A percentile compares a stretch with the other conserved stretches of the same genome.
These are phyloP conservation scores for Phialophora tarda DNA, from an alignment of 2,329 filamentous ascomycete species.

Conservation along the genomic window DNA sequence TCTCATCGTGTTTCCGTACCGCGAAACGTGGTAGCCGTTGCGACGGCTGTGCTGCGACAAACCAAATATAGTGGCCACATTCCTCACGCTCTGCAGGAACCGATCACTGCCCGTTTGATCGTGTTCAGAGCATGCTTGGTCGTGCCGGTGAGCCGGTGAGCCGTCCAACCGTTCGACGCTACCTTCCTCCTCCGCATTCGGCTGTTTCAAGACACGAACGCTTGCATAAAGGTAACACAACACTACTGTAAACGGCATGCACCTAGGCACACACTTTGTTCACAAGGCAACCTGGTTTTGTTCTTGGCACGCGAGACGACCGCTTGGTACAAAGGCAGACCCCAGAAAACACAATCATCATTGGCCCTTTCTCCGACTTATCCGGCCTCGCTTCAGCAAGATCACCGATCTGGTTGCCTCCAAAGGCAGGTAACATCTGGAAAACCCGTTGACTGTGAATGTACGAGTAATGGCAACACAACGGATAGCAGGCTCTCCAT, in stretches of 20 bases:
- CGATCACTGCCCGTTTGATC: neutral
- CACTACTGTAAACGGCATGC: neutral
- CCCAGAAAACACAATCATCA: conserved; percentile 10
- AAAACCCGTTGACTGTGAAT: neutral
- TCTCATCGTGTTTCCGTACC: neutral
- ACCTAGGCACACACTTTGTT: neutral
- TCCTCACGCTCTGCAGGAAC: neutral
- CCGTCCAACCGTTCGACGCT: neutral
- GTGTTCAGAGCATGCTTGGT: neutral
- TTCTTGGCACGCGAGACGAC: neutral
- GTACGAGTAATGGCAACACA: neutral
- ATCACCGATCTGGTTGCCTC: conserved; percentile 10
- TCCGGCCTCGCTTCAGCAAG: conserved; percentile 16
- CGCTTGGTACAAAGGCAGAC: neutral
- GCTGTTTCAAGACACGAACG: conserved; percentile 1
- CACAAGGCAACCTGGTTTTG: neutral
- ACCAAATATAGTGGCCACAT: neutral
- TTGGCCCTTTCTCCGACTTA: conserved; percentile 7
- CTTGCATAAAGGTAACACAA: neutral
- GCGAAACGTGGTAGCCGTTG: neutral
- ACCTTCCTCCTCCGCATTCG: neutral
- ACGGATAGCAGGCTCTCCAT: neutral
- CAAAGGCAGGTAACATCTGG: conserved; percentile 2
- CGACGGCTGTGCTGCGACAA: neutral
- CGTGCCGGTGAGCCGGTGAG: neutral